phyloP scores from a whole-genome alignment of 306 rosid species.

The Dicorynia guianensis region DNA sequence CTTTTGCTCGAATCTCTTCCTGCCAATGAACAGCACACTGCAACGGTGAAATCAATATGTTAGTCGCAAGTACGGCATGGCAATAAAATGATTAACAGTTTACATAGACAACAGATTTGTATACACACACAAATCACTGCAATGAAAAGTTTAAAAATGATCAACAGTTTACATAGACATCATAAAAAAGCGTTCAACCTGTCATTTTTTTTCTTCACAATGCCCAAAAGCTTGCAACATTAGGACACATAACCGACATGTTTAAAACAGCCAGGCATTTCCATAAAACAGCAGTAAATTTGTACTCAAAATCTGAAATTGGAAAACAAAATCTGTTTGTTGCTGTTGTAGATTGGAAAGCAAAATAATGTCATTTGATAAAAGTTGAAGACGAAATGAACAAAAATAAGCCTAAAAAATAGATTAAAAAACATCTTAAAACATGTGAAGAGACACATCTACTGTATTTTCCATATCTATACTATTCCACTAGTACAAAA shows the following conservation, averaged over 20 bases:
- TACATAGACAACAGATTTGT: neutral
- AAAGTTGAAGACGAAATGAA: no score
- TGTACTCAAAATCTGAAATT: neutral
- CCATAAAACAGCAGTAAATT: constrained; percentile 5
- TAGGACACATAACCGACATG: neutral
- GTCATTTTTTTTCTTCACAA: neutral
- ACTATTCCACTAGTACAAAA: neutral
- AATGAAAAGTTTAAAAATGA: neutral
- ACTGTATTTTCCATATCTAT: neutral
- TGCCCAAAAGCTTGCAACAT: neutral
- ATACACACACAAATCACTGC: neutral
- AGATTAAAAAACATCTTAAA: no score
- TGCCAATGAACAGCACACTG: constrained; percentile 97
- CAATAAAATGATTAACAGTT: neutral
- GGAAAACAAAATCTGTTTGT: no score
- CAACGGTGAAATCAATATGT: constrained; percentile 44
- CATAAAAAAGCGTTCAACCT: no score
- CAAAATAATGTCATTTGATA: no score
- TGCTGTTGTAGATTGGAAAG: no score
- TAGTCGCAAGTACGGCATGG: constrained; percentile 32
- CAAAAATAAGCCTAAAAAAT: no score
- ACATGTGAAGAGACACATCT: no score
- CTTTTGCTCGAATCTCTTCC: constrained; percentile 95
- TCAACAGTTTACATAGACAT: no score
- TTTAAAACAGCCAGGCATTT: constrained; percentile 5